Evolutionary conservation across 495 filamentous ascomycete genomes (phyloP).

Genomic region (Talaromyces wortmannii): DNA sequence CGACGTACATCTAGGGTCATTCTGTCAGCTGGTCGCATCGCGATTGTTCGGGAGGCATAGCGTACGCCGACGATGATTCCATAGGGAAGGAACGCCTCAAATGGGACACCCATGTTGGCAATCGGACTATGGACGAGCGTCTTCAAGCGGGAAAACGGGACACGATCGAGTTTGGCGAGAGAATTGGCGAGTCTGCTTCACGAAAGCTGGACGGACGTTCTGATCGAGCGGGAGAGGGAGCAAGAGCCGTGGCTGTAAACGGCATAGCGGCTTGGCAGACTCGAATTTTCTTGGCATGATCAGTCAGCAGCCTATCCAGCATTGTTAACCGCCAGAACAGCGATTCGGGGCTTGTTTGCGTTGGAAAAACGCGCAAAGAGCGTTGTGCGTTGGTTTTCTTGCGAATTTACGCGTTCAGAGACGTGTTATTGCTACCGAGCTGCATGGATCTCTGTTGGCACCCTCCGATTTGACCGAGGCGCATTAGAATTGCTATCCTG

Average conservation of each 20-base stretch:
- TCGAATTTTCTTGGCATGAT: slow-evolving; percentile 15
- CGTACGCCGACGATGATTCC: slow-evolving; percentile 82
- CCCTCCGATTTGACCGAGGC: not conserved
- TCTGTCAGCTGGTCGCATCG: slow-evolving; percentile 15
- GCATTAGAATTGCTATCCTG: not conserved
- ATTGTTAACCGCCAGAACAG: not conserved
- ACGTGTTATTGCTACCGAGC: slow-evolving; percentile 3
- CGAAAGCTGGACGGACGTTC: not conserved
- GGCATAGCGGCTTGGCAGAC: slow-evolving; percentile 25
- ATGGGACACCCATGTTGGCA: slow-evolving; percentile 81
- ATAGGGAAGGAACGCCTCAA: slow-evolving; percentile 92
- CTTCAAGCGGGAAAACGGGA: not conserved
- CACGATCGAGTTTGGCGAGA: slow-evolving; percentile 8
- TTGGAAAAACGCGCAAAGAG: not conserved
- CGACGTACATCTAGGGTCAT: slow-evolving; percentile 73
- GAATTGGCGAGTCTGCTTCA: slow-evolving; percentile 11
- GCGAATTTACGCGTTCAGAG: slow-evolving; percentile 29
- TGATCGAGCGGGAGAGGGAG: not conserved
- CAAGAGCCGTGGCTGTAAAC: slow-evolving; percentile 15
- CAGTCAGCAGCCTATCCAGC: slow-evolving; percentile 25
- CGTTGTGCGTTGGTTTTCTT: slow-evolving; percentile 11
- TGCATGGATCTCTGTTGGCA: not conserved
- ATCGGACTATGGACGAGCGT: not conserved
- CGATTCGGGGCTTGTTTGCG: not conserved
- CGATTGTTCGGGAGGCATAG: slow-evolving; percentile 17